Conservation (phyloP, 2,329 filamentous ascomycete species). For the Phaeomoniella chlamydospora region DNA sequence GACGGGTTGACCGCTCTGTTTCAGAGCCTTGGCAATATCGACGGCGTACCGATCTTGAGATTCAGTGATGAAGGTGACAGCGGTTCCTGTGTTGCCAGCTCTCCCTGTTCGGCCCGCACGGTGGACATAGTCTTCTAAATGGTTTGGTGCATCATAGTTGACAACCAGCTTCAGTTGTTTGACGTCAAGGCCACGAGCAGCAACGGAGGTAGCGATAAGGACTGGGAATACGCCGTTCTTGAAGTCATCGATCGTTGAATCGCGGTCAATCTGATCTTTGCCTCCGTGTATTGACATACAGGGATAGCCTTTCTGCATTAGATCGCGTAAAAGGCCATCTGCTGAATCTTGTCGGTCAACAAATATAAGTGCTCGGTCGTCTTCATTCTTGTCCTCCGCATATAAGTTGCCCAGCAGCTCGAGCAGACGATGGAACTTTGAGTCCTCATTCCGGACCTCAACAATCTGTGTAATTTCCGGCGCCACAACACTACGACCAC, state of each 20-base stretch:
- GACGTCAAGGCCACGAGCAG: conserved; percentile 86
- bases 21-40: conserved; percentile 81
- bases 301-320: conserved; percentile 72
- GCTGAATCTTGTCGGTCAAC: conserved; percentile 86
- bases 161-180: conserved; percentile 92
- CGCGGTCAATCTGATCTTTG: conserved; percentile 84
- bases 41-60: conserved; percentile 84
- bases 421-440: conserved; percentile 72
- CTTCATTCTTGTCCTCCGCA: conserved; percentile 58
- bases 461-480: conserved; percentile 79
- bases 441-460: conserved; percentile 67
- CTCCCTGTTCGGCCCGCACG: conserved; percentile 85
- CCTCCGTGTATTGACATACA: conserved; percentile 91
- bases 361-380: conserved; percentile 79
- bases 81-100: conserved; percentile 86
- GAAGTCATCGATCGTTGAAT: conserved; percentile 85
- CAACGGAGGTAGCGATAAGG: conserved; percentile 86
- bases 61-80: conserved; percentile 83
- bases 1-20: conserved; percentile 73
- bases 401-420: conserved; percentile 81
- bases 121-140: conserved; percentile 93
- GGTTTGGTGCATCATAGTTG: conserved; percentile 88
- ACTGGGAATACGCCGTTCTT: conserved; percentile 83
- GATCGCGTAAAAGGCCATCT: conserved; percentile 62
- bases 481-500: conserved; percentile 59